phyloP scores from a whole-genome alignment of 2,329 filamentous ascomycete genomes.

The Cordyceps fumosorosea region DNA sequence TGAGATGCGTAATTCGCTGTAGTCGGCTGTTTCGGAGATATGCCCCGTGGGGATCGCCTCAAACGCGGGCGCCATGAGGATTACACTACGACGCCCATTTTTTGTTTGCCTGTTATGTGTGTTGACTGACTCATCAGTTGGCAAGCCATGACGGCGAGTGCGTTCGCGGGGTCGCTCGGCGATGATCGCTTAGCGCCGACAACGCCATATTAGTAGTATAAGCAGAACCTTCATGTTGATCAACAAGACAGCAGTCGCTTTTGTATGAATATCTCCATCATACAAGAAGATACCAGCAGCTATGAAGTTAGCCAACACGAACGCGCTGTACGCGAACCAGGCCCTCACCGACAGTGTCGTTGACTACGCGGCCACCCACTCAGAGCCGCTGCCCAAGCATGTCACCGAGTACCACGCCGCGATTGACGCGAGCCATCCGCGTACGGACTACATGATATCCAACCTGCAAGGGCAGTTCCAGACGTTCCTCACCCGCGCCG shows the following conservation, averaged over 20 bases:
- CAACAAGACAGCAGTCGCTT: no score
- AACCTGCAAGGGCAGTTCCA: slow-evolving; percentile 27
- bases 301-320: slow-evolving; percentile 33
- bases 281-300: background rate
- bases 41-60: background rate
- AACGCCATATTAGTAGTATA: background rate
- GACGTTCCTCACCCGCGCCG: slow-evolving; percentile 29
- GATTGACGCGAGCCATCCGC: slow-evolving; percentile 18
- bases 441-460: slow-evolving; percentile 29
- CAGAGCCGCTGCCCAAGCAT: slow-evolving; percentile 34
- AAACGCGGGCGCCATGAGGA: background rate
- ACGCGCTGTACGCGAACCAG: slow-evolving; percentile 36
- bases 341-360: slow-evolving; percentile 34
- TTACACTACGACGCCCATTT: background rate
- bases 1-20: no score
- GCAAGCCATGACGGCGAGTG: background rate
- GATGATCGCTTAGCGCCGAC: slow-evolving; percentile 5
- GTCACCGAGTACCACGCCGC: slow-evolving; percentile 33
- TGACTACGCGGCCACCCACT: slow-evolving; percentile 37
- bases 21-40: background rate
- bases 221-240: no score
- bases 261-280: no score
- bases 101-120: background rate
- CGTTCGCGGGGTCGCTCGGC: background rate
- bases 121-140: background rate